phyloP scores from a whole-genome alignment of 2,329 filamentous ascomycete species.

The Periconia sp. region DNA sequence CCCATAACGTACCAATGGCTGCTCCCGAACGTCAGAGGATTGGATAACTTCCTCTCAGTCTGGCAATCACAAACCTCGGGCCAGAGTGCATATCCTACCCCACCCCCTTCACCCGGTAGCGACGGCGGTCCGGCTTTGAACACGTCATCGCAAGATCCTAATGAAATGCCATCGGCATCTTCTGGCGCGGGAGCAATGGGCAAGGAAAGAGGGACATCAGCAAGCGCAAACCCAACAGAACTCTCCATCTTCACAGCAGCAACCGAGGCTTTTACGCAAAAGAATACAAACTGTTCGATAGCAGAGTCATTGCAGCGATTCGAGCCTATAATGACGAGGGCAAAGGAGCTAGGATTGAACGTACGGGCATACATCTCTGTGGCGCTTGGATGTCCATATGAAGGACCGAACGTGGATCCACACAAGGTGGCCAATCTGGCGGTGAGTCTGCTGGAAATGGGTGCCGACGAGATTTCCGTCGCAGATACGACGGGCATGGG shows the following conservation, averaged over 20 bases:
- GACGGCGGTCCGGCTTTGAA: constrained; percentile 49
- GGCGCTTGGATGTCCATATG: constrained; percentile 80
- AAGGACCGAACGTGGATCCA: constrained; percentile 66
- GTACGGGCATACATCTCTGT: constrained; percentile 77
- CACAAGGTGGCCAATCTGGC: constrained; percentile 67
- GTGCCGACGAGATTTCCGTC: constrained; percentile 87
- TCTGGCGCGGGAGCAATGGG: constrained; percentile 44
- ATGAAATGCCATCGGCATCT: constrained; percentile 47
- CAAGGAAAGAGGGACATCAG: constrained; percentile 19
- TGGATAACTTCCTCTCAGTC: constrained; percentile 65
- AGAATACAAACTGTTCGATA: constrained; percentile 83
- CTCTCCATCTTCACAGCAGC: constrained; percentile 83
- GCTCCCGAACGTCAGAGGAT: constrained; percentile 76
- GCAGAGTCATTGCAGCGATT: constrained; percentile 75
- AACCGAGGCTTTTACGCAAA: constrained; percentile 79
- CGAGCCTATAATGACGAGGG: constrained; percentile 70
- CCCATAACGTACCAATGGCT: constrained; percentile 79
- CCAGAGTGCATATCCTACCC: constrained; percentile 58
- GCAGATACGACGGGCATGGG: constrained; percentile 93
- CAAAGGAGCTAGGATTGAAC: constrained; percentile 68
- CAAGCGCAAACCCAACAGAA: constrained; percentile 52
- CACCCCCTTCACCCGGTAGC: constrained; percentile 43
- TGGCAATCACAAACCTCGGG: constrained; percentile 53
- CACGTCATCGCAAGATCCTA: constrained; percentile 51
- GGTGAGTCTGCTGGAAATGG: constrained; percentile 76